phyloP scores from a whole-genome alignment of 164 flowering plant species.

The Macadamia tetraphylla region DNA sequence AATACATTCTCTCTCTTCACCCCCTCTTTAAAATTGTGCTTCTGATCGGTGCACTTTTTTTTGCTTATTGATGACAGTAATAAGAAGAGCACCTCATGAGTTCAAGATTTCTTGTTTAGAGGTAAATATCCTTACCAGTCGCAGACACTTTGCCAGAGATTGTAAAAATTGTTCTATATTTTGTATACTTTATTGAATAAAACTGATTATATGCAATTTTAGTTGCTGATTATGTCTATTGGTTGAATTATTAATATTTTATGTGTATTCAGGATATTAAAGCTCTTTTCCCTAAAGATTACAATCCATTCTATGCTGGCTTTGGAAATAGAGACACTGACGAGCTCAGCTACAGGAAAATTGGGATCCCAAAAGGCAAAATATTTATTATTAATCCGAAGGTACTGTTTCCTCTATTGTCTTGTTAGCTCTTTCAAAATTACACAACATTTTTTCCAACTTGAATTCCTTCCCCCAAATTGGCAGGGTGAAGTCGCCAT shows the following conservation, averaged over 20 bases:
- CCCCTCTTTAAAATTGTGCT: background rate
- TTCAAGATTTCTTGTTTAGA: conserved; percentile 79
- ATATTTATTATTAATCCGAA: conserved; percentile 94
- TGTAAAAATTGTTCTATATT: background rate
- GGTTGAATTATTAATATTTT: background rate
- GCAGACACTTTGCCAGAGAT: background rate
- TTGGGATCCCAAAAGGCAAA: conserved; percentile 95
- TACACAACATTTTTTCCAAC: background rate
- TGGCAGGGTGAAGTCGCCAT: conserved; percentile 71
- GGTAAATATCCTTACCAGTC: conserved; percentile 25
- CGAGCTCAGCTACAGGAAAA: conserved; percentile 81
- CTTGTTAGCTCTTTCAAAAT: conserved; percentile 52
- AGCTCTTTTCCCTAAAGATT: conserved; percentile 85
- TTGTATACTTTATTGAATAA: too few species aligned
- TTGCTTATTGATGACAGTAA: conserved; percentile 36
- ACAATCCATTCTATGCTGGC: conserved; percentile 99
- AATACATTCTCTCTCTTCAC: too few species aligned
- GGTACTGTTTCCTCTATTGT: conserved; percentile 38
- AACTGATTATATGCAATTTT: background rate
- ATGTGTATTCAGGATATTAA: conserved; percentile 47
- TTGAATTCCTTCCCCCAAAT: background rate
- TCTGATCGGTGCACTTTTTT: background rate
- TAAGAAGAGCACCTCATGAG: conserved; percentile 81
- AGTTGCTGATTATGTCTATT: background rate
- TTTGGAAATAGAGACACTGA: conserved; percentile 98